A percentile compares a stretch with the other conserved stretches of the same genome.
phyloP scores from a whole-genome alignment of 495 filamentous ascomycete genomes.

The Trichoderma gamsii region DNA sequence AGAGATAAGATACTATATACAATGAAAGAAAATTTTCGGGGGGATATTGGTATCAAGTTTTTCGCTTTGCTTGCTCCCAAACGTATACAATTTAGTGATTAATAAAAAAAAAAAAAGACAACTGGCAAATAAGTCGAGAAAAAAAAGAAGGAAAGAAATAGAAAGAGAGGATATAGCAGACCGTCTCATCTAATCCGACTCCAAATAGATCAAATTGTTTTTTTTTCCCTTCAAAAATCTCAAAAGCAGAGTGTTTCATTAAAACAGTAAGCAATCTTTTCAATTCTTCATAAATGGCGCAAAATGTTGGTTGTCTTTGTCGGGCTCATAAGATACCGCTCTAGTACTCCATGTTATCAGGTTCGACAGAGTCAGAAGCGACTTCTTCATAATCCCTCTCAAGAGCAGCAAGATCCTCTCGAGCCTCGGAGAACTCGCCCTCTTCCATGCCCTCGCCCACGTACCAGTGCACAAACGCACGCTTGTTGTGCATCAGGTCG shows the following conservation, averaged over 20 bases:
- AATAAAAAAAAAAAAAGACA: too few species aligned
- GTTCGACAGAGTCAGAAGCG: constrained; percentile 61
- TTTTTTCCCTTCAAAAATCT: background rate
- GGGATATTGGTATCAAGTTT: constrained; percentile 10
- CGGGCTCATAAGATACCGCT: background rate
- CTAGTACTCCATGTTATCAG: constrained; percentile 68
- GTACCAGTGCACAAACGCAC: constrained; percentile 93
- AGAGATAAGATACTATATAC: background rate
- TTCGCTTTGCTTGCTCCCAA: constrained; percentile 5
- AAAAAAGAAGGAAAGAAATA: constrained; percentile 2
- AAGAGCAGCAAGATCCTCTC: constrained; percentile 82
- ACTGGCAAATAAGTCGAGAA: background rate
- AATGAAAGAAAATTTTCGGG: constrained; percentile 8
- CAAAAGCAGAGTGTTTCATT: background rate
- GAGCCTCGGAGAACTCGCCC: constrained; percentile 85
- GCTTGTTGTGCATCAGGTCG: constrained; percentile 95
- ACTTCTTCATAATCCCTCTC: constrained; percentile 94
- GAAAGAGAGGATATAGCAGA: background rate
- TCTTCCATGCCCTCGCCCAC: constrained; percentile 96
- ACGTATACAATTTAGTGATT: background rate
- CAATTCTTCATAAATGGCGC: background rate
- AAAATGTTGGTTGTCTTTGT: background rate
- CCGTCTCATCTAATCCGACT: constrained; percentile 11
- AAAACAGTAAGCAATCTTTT: background rate
- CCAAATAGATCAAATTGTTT: background rate